Evolutionary conservation across 257 asterid species (phyloP), one percentile per base, ranked within the genome.

Genomic region (Rhazya stricta): DNA sequence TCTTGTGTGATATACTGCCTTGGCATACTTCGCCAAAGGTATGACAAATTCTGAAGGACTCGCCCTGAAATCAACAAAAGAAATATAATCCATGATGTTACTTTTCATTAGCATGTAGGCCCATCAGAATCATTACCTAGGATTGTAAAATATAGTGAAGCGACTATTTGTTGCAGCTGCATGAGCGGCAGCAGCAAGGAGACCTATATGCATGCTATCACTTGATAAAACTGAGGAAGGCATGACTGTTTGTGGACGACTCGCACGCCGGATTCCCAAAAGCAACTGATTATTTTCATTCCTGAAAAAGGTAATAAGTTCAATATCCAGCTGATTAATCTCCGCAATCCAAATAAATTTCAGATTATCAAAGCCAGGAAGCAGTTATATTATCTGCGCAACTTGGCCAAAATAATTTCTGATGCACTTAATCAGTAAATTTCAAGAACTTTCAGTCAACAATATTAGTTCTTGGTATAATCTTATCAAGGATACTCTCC

Each of bases 151-250:
- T 80, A 92, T 86, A 54, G 94, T 89, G 86, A 93, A 91, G 71
- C 98, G 97, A 76, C 95, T 93, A 83, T 88, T 93, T 27, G 98
- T 93, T 7, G 96, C 90, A 11, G 97, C 93, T 42, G 98, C 98
- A 87, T 91, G 97, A 78, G 98, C 93, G 61, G 98, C 97, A n/a
- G 97, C 98, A 75, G 98, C 97, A 74, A 93, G 97, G 80, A 93
- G 96, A 74, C 98, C 98, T 56, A 93, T 93, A 85, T 93, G 98
- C 96, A 91, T 93, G 87, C 98, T 93, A 79, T 93, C 97, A 77
- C 97, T 93, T 50, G 98, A 93, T 77, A 93, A 78, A 80, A 93
- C 96, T 1, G 97, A 93, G 25, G 97, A 93, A 56, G 98, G 98
- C 97, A 93, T 89, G 65, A 89, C 88, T 43, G 94, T 86, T 82